Evolutionary conservation across 176 grass and related monocot genomes (phyloP).

Genomic region (Ensete glaucum): DNA sequence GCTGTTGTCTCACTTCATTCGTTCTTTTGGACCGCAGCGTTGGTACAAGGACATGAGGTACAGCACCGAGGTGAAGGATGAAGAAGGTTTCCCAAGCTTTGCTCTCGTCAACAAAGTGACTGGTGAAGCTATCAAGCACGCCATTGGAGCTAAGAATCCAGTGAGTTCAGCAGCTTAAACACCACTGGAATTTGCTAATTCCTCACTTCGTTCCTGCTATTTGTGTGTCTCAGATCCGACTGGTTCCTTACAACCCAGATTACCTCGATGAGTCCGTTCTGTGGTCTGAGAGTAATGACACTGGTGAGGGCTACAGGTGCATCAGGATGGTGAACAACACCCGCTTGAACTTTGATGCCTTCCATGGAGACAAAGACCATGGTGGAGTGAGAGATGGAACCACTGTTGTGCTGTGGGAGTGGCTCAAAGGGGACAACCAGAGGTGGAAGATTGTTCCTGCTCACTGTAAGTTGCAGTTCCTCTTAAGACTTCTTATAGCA

Average conservation of each 20-base stretch:
- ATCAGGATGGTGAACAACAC: conserved; percentile 1
- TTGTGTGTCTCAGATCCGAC: neutral
- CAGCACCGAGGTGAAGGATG: neutral
- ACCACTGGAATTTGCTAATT: neutral
- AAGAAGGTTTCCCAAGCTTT: conserved; percentile 4
- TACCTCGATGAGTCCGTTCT: neutral
- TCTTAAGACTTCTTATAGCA: neutral
- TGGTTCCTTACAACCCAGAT: neutral
- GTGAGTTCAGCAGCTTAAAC: neutral
- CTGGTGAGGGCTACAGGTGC: neutral
- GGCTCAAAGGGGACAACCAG: conserved; percentile 1
- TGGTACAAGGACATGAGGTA: neutral
- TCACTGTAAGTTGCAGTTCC: neutral
- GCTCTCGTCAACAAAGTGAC: conserved; percentile 1
- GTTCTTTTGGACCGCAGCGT: neutral
- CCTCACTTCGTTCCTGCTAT: neutral
- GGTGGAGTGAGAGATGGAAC: neutral
- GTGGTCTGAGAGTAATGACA: neutral
- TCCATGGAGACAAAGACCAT: neutral
- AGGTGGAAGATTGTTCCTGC: neutral
- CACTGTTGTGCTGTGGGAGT: neutral
- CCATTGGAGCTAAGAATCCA: neutral
- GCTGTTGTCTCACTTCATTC: neutral
- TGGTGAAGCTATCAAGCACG: neutral
- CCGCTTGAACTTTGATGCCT: neutral